Conservation (phyloP, 2,329 filamentous ascomycete species). For the Tolypocladium guangdongense region DNA sequence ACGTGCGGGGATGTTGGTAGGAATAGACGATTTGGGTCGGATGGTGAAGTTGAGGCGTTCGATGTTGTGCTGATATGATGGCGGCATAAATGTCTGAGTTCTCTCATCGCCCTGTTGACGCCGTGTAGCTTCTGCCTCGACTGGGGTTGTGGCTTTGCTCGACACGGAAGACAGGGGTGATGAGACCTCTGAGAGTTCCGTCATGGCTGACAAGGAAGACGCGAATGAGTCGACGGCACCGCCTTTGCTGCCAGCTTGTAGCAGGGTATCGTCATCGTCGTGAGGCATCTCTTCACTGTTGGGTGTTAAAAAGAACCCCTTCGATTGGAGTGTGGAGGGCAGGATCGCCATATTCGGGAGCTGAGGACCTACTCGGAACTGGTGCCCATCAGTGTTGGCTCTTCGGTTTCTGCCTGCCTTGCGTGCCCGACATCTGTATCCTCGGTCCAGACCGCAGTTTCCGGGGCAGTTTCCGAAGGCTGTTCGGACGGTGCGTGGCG, state of each 20-base stretch:
- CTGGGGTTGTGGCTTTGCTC: slow-evolving; percentile 54
- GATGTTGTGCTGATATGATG: slow-evolving; percentile 17
- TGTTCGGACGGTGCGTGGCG: slow-evolving; percentile 22
- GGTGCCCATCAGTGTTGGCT: slow-evolving; percentile 10
- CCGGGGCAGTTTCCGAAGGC: slow-evolving; percentile 25
- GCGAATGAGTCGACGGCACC: slow-evolving; percentile 30
- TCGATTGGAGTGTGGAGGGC: not conserved
- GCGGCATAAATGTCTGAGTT: slow-evolving; percentile 8
- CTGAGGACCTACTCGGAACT: slow-evolving; percentile 16
- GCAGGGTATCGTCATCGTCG: slow-evolving; percentile 7
- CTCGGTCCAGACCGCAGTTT: slow-evolving; percentile 35
- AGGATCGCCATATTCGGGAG: not conserved
- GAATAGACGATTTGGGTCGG: slow-evolving; percentile 74
- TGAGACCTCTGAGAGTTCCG: slow-evolving; percentile 45
- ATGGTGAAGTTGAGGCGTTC: slow-evolving; percentile 42
- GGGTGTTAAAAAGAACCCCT: not conserved
- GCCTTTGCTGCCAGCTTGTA: slow-evolving; percentile 8
- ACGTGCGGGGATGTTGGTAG: slow-evolving; percentile 55
- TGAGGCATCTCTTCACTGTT: slow-evolving; percentile 7
- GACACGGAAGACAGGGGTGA: slow-evolving; percentile 43
- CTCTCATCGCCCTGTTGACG: slow-evolving; percentile 11
- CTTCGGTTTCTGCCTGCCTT: slow-evolving; percentile 12
- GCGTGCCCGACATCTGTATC: slow-evolving; percentile 21
- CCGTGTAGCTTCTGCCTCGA: slow-evolving; percentile 27
- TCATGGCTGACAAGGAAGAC: slow-evolving; percentile 41